Conservation (phyloP, 257 asterid genomes). For the Solanum piurae region DNA sequence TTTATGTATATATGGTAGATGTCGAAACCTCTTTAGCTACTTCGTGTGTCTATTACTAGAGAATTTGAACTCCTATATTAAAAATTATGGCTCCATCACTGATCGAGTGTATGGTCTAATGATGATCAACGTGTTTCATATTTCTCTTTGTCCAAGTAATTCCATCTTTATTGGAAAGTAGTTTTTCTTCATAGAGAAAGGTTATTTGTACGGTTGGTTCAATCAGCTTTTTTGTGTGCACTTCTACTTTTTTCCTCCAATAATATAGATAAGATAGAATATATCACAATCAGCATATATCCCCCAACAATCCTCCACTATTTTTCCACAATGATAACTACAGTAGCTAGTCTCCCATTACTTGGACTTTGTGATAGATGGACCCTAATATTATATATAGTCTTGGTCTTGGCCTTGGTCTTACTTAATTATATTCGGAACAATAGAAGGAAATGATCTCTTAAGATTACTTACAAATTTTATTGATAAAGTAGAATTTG, state of each 20-base stretch:
- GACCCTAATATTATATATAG: neutral
- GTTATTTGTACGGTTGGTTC: neutral
- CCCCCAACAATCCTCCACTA: neutral
- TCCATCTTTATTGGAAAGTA: neutral
- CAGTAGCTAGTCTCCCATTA: neutral
- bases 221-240: neutral
- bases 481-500: no score
- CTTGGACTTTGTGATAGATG: neutral
- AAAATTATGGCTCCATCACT: no score
- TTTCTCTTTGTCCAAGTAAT: neutral
- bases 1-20: no score
- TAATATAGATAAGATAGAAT: neutral
- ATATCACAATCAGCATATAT: neutral
- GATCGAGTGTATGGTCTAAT: no score
- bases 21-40: no score
- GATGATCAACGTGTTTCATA: neutral
- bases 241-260: neutral
- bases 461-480: no score
- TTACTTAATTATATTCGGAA: no score
- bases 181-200: neutral
- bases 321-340: neutral
- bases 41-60: no score
- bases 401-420: neutral
- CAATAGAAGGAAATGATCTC: no score
- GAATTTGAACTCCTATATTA: no score